Evolutionary conservation across 768 basidiomycete species (phyloP), one percentile per base, ranked within the genome.

Genomic region (Scleroderma citrinum): DNA sequence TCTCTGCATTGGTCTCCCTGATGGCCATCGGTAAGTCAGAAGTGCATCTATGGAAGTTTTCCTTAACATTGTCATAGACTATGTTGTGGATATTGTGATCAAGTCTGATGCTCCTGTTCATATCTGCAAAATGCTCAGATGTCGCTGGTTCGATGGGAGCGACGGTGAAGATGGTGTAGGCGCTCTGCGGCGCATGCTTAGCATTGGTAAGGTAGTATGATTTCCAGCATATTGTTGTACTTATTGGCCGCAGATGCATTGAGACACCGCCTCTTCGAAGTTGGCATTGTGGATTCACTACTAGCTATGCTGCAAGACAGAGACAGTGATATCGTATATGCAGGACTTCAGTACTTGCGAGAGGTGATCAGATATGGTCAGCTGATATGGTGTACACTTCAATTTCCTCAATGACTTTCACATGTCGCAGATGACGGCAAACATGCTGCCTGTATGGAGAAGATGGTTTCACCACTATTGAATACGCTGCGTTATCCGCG

Each of bases 71-170:
- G 12, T 8, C 14, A n/a, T 37, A 65, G 63, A 57, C 19, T 53
- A 54, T 14, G 45, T 65, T 3, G 53, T 55, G 41, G 40, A 57
- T 2, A 52, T 46, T 16, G 32, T 46, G 2, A 39, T 53, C 3
- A n/a, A 45, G 10, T 40, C 42, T 0, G 49, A 52, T 19, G 54
- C 47, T 12, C 24, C 42, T 11, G 23, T 0, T 19, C 37, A 40
- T 11, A 56, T 65, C 29, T 5, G 60, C 24, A 26, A 36, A 7
- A 65, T 64, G 63, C 46, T 64, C 26, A 49, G 23, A 40, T 53
- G 54, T 43, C 54, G 61, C 36, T 61, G 63, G 61, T 64, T 65
- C n/a, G 63, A 65, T 17, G 61, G 54, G 10, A 13, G 50, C n/a
- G 50, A 46, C 1, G 61, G 61, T 35, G 63, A 63, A 53, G 63